phyloP scores from a whole-genome alignment of 1,139 yeast genomes.

The Kluyveromyces sp. region DNA sequence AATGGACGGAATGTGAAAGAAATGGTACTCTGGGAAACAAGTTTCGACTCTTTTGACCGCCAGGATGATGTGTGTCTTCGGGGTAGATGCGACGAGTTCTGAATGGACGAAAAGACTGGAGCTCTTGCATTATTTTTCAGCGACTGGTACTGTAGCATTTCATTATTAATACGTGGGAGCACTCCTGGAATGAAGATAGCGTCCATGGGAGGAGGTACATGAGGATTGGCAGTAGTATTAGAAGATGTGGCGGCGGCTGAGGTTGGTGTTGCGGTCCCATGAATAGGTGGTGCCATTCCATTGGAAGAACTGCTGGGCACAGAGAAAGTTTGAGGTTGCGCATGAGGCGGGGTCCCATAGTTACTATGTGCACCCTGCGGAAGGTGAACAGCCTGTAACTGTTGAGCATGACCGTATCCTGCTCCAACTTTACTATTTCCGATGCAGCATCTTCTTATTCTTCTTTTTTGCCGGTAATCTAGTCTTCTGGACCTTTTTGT shows the following conservation, averaged over 20 bases:
- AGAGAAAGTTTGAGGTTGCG: too few species aligned
- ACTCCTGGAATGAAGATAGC: slow-evolving; percentile 7
- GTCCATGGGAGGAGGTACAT: slow-evolving; percentile 6
- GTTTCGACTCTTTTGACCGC: slow-evolving; percentile 7
- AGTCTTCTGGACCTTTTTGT: not conserved
- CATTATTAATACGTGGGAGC: slow-evolving; percentile 3
- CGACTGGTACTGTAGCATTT: slow-evolving; percentile 3
- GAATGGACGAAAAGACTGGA: slow-evolving; percentile 4
- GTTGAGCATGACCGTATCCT: too few species aligned
- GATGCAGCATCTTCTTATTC: too few species aligned
- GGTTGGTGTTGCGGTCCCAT: too few species aligned
- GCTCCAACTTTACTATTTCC: too few species aligned
- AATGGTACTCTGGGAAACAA: slow-evolving; percentile 9
- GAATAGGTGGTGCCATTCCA: too few species aligned
- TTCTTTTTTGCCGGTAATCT: too few species aligned
- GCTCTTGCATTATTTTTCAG: slow-evolving; percentile 4
- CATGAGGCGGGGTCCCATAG: too few species aligned
- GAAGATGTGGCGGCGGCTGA: not conserved
- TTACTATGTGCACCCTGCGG: too few species aligned
- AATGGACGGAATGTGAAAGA: slow-evolving; percentile 7
- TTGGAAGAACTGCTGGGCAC: too few species aligned
- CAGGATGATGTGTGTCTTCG: slow-evolving; percentile 1
- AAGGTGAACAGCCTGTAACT: too few species aligned
- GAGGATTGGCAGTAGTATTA: not conserved
- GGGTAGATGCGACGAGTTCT: slow-evolving; percentile 6